Evolutionary conservation across 1,139 yeast genomes (phyloP).

Genomic region (Lodderomyces parapsilosis): DNA sequence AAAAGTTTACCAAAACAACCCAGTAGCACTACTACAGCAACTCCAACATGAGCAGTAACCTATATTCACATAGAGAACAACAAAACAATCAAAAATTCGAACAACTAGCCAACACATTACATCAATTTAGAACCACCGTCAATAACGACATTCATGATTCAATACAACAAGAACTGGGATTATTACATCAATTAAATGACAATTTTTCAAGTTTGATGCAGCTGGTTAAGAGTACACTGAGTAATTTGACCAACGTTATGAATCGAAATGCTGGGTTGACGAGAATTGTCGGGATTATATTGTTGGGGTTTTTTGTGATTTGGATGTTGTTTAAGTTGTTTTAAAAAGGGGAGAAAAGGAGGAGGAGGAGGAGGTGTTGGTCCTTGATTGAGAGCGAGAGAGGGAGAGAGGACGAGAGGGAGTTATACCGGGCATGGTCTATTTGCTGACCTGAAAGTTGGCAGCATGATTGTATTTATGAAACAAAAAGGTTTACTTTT

Average conservation of each 20-base stretch:
- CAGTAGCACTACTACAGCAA: not conserved
- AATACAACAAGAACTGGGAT: slow-evolving; percentile 42
- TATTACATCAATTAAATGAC: slow-evolving; percentile 57
- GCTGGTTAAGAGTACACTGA: slow-evolving; percentile 65
- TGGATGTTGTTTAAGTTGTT: slow-evolving; percentile 62
- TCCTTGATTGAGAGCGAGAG: too few relatives aligned
- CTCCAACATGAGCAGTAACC: slow-evolving; percentile 19
- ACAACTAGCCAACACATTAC: slow-evolving; percentile 44
- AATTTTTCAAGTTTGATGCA: slow-evolving; percentile 61
- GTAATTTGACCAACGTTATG: slow-evolving; percentile 56
- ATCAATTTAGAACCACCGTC: slow-evolving; percentile 45
- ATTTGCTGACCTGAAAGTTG: too few relatives aligned
- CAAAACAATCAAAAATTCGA: slow-evolving; percentile 47
- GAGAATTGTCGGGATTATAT: slow-evolving; percentile 44
- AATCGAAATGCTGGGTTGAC: slow-evolving; percentile 44
- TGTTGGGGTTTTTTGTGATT: slow-evolving; percentile 60
- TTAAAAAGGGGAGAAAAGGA: slow-evolving; percentile 3
- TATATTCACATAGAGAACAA: slow-evolving; percentile 45
- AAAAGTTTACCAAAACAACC: too few relatives aligned
- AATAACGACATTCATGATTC: slow-evolving; percentile 44
- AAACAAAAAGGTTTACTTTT: slow-evolving; percentile 16
- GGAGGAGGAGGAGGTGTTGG: not conserved
- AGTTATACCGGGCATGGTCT: too few relatives aligned
- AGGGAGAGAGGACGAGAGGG: too few relatives aligned
- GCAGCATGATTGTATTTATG: too few relatives aligned